Evolutionary conservation across 1,139 yeast genomes (phyloP).

Genomic region (Saccharomyces hybrid): DNA sequence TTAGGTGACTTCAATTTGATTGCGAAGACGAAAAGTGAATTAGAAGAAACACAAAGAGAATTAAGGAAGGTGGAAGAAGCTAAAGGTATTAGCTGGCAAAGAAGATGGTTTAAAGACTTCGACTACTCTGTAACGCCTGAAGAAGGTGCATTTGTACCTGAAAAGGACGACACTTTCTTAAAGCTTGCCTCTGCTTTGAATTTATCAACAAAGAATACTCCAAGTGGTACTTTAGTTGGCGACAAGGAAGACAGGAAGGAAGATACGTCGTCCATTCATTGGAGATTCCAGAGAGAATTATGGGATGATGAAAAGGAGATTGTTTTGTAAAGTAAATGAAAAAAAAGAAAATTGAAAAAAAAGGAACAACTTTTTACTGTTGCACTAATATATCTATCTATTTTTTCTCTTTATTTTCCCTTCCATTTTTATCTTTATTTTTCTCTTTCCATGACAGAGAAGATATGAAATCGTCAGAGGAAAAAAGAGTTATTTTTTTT

Average conservation of each 20-base stretch:
- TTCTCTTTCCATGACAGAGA: neutral
- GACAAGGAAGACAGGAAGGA: constrained; percentile 42
- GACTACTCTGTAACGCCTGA: constrained; percentile 36
- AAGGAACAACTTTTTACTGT: neutral
- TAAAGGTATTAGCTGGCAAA: constrained; percentile 56
- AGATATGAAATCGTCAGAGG: neutral
- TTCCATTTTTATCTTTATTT: neutral
- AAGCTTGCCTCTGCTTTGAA: constrained; percentile 47
- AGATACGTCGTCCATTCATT: constrained; percentile 47
- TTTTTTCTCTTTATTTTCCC: neutral
- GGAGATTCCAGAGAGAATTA: constrained; percentile 55
- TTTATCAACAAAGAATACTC: constrained; percentile 55
- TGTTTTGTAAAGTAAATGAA: constrained; percentile 14
- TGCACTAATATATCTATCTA: constrained; percentile 1
- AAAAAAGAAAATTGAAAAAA: neutral
- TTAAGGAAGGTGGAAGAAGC: constrained; percentile 64
- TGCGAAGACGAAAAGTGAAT: constrained; percentile 61
- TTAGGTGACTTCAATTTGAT: constrained; percentile 67
- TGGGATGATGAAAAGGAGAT: constrained; percentile 60
- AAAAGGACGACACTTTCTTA: constrained; percentile 40
- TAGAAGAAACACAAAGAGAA: constrained; percentile 80
- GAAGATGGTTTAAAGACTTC: constrained; percentile 66
- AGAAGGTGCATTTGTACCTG: constrained; percentile 11
- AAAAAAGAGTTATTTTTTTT: neutral
- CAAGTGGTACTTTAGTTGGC: constrained; percentile 54